Conservation (phyloP, 108 stramenopile species). For the Skeletonema costatum region DNA sequence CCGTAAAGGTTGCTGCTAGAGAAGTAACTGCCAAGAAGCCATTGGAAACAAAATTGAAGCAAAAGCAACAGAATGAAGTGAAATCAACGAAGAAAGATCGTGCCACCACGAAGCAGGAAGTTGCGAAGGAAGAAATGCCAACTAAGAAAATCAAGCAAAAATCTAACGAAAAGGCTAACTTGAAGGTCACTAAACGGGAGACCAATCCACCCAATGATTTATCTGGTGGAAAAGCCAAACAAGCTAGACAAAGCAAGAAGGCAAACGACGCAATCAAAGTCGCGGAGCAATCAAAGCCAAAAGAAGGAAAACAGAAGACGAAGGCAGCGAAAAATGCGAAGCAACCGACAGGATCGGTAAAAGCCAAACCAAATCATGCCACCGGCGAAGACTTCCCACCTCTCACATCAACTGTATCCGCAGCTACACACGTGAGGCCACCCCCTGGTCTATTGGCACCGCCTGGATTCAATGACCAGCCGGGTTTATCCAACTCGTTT, state of each 20-base stretch:
- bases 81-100: conserved; percentile 6
- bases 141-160: background rate
- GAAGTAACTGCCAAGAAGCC: background rate
- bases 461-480: conserved; percentile 36
- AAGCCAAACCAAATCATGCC: background rate
- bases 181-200: background rate
- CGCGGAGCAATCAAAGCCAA: conserved; percentile 4
- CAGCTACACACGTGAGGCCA: conserved; percentile 14
- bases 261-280: conserved; percentile 3
- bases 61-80: conserved; percentile 12
- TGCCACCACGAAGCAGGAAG: background rate
- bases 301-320: conserved; percentile 10
- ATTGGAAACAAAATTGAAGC: conserved; percentile 5
- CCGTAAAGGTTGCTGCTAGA: background rate
- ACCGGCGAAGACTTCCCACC: conserved; percentile 21
- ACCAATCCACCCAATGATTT: background rate
- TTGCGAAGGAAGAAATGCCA: background rate
- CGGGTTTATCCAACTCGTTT: conserved; percentile 12
- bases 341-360: background rate
- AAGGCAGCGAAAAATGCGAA: background rate
- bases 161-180: background rate
- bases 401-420: conserved; percentile 16
- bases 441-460: conserved; percentile 46
- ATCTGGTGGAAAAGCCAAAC: conserved; percentile 1
- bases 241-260: conserved; percentile 12